Evolutionary conservation across 306 rosid species (phyloP).

Genomic region (Citrullus colocynthis): DNA sequence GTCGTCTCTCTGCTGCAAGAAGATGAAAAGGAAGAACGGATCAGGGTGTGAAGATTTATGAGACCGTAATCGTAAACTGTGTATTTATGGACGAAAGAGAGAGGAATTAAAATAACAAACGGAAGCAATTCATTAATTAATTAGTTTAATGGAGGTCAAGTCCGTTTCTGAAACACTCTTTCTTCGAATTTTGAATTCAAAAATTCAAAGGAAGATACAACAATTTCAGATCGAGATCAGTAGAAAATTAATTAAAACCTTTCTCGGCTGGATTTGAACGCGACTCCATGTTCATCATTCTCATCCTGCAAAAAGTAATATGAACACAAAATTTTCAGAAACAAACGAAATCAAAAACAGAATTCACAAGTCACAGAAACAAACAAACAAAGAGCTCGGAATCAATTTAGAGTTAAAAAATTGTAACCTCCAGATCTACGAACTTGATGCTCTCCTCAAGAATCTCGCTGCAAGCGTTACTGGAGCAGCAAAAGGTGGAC

Average conservation of each 20-base stretch:
- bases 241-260: conserved; percentile 29
- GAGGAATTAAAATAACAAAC: conserved; percentile 4
- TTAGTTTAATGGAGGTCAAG: conserved; percentile 4
- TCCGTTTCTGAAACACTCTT: conserved; percentile 2
- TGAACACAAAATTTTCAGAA: conserved; percentile 13
- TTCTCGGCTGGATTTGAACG: conserved; percentile 36
- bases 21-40: background rate
- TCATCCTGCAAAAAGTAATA: conserved; percentile 38
- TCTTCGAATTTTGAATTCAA: conserved; percentile 22
- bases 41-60: background rate
- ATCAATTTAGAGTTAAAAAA: background rate
- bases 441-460: conserved; percentile 25
- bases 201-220: background rate
- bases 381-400: too few relatives aligned
- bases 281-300: conserved; percentile 53
- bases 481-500: conserved; percentile 55
- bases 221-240: background rate
- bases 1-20: conserved; percentile 57
- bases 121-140: background rate
- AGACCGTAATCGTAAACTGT: background rate
- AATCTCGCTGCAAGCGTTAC: conserved; percentile 38
- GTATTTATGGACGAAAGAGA: background rate
- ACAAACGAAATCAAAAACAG: background rate
- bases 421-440: conserved; percentile 63
- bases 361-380: background rate